phyloP scores from a whole-genome alignment of 495 filamentous ascomycete genomes.

The Niebla homalea region DNA sequence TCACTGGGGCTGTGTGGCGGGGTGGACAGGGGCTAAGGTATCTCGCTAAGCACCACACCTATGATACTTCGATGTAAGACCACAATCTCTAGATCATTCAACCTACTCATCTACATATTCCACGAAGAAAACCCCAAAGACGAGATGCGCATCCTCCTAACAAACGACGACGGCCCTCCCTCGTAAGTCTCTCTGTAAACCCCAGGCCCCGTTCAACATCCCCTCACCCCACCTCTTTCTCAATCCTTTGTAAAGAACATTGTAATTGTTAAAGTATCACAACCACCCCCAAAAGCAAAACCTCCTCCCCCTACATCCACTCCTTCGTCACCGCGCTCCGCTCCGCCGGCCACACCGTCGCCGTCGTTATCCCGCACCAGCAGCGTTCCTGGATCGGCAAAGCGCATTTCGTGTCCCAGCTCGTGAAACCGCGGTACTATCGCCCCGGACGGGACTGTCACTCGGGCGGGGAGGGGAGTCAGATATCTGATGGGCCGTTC shows the following conservation, averaged over 20 bases:
- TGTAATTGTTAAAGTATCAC: too few relatives aligned
- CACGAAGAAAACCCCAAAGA: too few relatives aligned
- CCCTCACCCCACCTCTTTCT: too few relatives aligned
- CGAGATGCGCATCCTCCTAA: slow-evolving; percentile 35
- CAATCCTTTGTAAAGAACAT: too few relatives aligned
- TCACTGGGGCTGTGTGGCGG: too few relatives aligned
- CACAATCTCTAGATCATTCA: too few relatives aligned
- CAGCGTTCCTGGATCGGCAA: slow-evolving; percentile 98
- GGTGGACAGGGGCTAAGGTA: too few relatives aligned
- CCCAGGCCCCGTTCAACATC: too few relatives aligned
- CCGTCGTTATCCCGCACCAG: slow-evolving; percentile 76
- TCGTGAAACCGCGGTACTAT: slow-evolving; percentile 81
- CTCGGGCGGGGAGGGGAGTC: not conserved
- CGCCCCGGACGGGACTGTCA: slow-evolving; percentile 45
- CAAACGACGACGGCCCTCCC: slow-evolving; percentile 94
- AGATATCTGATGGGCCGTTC: not conserved
- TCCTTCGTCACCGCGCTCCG: slow-evolving; percentile 70
- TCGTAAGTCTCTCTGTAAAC: slow-evolving; percentile 34
- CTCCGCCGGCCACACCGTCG: slow-evolving; percentile 64
- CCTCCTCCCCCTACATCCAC: slow-evolving; percentile 88
- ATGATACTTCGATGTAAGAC: too few relatives aligned
- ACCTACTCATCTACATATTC: too few relatives aligned
- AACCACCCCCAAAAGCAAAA: slow-evolving; percentile 17
- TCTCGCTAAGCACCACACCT: too few relatives aligned
- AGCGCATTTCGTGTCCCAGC: slow-evolving; percentile 80